Base-by-base conservation (phyloP, 192 early-diverging fungal genomes). In the Coemansia sp. region DNA sequence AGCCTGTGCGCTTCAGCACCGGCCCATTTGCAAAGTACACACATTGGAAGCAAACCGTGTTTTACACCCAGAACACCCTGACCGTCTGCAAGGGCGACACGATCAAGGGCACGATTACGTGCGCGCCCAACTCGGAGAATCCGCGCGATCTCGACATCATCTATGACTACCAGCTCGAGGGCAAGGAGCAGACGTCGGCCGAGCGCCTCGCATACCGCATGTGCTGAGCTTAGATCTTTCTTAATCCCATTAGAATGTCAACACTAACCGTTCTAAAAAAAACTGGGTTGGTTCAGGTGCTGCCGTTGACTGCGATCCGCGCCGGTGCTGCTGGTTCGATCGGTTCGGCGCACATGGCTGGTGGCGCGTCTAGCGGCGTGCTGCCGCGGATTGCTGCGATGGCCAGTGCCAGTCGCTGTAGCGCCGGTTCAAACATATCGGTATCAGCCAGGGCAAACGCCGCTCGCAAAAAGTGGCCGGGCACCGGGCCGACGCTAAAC, bases 1-100 rank as follows among this genome's bases (percentile, higher is more conserved):
- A 93, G 62, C 86, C 85, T 39, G 81, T 96, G 22, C 70, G 74
- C 38, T 83, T 92, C 70, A 75, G 90, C 66, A 87, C 95, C 53
- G 81, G 95, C 27, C 86, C 91, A 5, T 83, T 90, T 59, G 75
- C 82, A 60, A 75, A 84, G 74, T 87, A 96, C 81, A 99, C 97
- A n/a, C 97, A 99, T 66, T 99, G 97, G 97, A 97, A 98, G 78
- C 96, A 99, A 79, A 98, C 97, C 22, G 92, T 99, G 34, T 98
- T 99, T 72, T 94, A 97, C 64, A 87, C 91, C 40, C 73, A 71
- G 22, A 84, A 91, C 54, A 77, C 83, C 14, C 55, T 88, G 62
- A 87, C 81, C 27, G 81, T 86, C 45, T 86, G 89, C 53, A 74
- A 82, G 42, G 86, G 89, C 38, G 92, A 92, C 41, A 66, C 34